Percentiles rank a stretch among this genome's conserved stretches.
phyloP scores from a whole-genome alignment of 192 early-diverging fungal species.

The Backusella tuberculispora region DNA sequence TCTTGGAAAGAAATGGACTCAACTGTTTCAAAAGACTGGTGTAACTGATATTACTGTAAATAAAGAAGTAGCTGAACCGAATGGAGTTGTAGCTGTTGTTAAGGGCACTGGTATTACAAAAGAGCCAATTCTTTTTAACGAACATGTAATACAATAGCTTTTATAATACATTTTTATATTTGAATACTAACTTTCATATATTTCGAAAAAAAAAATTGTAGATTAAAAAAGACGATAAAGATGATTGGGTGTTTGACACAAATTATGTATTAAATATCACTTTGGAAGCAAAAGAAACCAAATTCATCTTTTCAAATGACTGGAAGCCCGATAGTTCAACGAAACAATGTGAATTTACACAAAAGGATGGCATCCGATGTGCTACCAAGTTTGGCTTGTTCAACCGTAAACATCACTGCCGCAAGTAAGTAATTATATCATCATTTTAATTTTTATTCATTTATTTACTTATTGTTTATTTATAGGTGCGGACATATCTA shows the following conservation, averaged over 20 bases:
- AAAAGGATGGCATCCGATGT: neutral
- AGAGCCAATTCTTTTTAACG: neutral
- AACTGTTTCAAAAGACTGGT: constrained; percentile 8
- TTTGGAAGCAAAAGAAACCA: neutral
- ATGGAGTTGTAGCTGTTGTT: neutral
- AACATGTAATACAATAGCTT: neutral
- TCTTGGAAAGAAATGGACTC: constrained; percentile 1
- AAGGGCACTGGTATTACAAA: neutral
- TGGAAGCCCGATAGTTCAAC: neutral
- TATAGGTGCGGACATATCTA: constrained; percentile 9
- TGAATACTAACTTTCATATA: neutral
- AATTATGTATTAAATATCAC: neutral
- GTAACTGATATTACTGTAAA: neutral
- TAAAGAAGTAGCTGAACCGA: constrained; percentile 3
- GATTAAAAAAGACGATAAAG: neutral
- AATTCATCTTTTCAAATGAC: neutral
- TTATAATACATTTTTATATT: neutral
- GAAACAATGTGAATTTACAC: neutral
- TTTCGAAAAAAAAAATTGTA: neutral
- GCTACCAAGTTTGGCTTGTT: neutral
- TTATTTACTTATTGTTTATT: constrained; percentile 2
- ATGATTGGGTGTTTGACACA: neutral
- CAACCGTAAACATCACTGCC: neutral
- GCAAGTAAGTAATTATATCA: neutral
- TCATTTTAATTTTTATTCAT: neutral